Conservation (phyloP, 331 rosid genomes). For the Pyracantha coccinea region DNA sequence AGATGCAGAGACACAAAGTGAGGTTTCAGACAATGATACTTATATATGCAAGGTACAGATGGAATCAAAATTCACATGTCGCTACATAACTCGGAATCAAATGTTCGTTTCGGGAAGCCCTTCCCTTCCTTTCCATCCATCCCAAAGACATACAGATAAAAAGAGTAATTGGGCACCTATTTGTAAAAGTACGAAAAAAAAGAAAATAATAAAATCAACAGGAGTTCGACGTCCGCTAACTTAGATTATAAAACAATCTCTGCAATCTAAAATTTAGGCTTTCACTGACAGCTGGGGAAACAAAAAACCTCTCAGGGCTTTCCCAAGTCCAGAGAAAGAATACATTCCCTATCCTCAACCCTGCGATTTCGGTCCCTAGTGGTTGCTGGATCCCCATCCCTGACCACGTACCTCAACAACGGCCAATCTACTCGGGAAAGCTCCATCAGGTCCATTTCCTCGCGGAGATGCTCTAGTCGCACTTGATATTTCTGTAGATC, state of each 20-base stretch:
- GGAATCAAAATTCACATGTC: slow-evolving; percentile 29
- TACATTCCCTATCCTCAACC: slow-evolving; percentile 50
- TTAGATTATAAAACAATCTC: slow-evolving; percentile 54
- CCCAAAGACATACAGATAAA: slow-evolving; percentile 13
- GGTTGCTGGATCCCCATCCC: slow-evolving; percentile 29
- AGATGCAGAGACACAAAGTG: neutral
- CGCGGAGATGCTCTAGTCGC: slow-evolving; percentile 52
- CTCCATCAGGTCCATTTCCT: slow-evolving; percentile 34
- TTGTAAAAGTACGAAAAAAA: slow-evolving; percentile 26
- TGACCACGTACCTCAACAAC: slow-evolving; percentile 33
- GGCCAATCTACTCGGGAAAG: slow-evolving; percentile 19
- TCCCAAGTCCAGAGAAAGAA: slow-evolving; percentile 49
- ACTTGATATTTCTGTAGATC: slow-evolving; percentile 96
- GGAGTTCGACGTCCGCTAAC: slow-evolving; percentile 48
- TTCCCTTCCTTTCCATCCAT: slow-evolving; percentile 33
- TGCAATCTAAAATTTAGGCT: slow-evolving; percentile 60
- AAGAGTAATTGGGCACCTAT: slow-evolving; percentile 33
- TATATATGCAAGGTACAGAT: slow-evolving; percentile 6
- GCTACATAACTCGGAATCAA: slow-evolving; percentile 38
- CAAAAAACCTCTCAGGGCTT: slow-evolving; percentile 43
- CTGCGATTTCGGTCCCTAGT: slow-evolving; percentile 38
- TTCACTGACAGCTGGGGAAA: slow-evolving; percentile 67
- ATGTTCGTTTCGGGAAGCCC: slow-evolving; percentile 43
- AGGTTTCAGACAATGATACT: neutral
- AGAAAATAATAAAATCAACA: slow-evolving; percentile 18